Base-by-base conservation (phyloP, 2,329 filamentous ascomycete species). In the Aspergillus sp. region DNA sequence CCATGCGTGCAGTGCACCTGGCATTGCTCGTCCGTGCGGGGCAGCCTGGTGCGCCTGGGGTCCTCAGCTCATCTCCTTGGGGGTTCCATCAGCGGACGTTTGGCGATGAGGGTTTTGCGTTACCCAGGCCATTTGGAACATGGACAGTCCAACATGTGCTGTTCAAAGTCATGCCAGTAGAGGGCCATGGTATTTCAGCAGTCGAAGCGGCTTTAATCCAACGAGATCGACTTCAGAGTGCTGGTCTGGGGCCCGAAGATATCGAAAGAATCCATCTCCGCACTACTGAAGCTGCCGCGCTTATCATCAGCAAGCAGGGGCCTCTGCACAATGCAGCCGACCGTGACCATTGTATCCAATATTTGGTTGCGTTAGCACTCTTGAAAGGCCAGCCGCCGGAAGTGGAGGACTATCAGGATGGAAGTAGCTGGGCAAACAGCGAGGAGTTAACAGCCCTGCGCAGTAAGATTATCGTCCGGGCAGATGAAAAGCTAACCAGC, bases 1-100 rank as follows among this genome's bases (percentile, higher is more conserved):
- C 69, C 31, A 71, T 70, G 58, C 64, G 71, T 23, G 74, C 72
- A 6, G 69, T 76, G 4, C 70, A 75, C 20, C 57, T 76, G 11
- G 66, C 66, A 1, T 52, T 70, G 2, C 54, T 75, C 0, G 62
- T 63, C 0, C 50, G 49, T 14, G 47, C 57, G 4, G 62, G 67
- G 5, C 67, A 73, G 50, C 52, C 52, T 1, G 71, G 71, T 7
- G 60, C 61, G 2, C 56, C 59, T 3, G 64, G 62, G 0, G 66
- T 62, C 1, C 57, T 76, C 41, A 70, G 63, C 4, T 56, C 62
- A 1, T 53, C 63, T 3, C 61, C 63, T 13, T 75, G 65, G 64
- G 74, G 74, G 0, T 76, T 77, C 48, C 67, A 67, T 54, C 58
- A 52, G 38, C 54, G 29, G 31, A 58, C 53, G 2, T 67, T 65